These are phyloP conservation scores for Neophaeococcomyces mojaviensis DNA, from an alignment of 2,329 filamentous ascomycete species.

Conservation along the genomic window DNA sequence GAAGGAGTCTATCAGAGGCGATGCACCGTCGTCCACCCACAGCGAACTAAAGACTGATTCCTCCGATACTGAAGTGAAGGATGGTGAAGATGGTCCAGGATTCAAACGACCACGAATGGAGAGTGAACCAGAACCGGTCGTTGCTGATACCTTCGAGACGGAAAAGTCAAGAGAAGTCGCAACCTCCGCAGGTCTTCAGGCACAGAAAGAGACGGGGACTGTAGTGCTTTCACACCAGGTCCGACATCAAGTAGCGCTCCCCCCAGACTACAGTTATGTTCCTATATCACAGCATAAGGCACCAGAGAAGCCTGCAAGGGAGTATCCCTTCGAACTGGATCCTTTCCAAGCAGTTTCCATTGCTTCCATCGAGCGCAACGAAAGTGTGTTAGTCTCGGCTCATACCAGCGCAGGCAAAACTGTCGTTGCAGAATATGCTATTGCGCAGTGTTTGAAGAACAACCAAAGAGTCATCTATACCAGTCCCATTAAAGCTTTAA, in stretches of 20 bases:
- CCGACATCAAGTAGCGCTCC: constrained; percentile 92
- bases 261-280: constrained; percentile 87
- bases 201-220: constrained; percentile 56
- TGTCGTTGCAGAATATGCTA: constrained; percentile 95
- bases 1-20: constrained; percentile 39
- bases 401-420: constrained; percentile 98
- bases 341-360: constrained; percentile 95
- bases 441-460: constrained; percentile 92
- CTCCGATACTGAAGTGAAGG: constrained; percentile 18
- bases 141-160: constrained; percentile 91
- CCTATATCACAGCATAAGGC: constrained; percentile 91
- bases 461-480: constrained; percentile 99
- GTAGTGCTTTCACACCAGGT: constrained; percentile 94
- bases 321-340: constrained; percentile 85
- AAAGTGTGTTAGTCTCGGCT: constrained; percentile 93
- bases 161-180: constrained; percentile 87
- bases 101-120: constrained; percentile 45
- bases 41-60: constrained; percentile 2
- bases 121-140: constrained; percentile 65
- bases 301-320: constrained; percentile 76
- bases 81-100: constrained; percentile 32
- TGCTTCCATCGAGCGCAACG: constrained; percentile 87
- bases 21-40: background rate
- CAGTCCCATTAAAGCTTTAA: constrained; percentile 96
- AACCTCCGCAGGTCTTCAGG: constrained; percentile 62